Evolutionary conservation across 345 rosid genomes (phyloP).

Genomic region (Eutrema heterophyllum): DNA sequence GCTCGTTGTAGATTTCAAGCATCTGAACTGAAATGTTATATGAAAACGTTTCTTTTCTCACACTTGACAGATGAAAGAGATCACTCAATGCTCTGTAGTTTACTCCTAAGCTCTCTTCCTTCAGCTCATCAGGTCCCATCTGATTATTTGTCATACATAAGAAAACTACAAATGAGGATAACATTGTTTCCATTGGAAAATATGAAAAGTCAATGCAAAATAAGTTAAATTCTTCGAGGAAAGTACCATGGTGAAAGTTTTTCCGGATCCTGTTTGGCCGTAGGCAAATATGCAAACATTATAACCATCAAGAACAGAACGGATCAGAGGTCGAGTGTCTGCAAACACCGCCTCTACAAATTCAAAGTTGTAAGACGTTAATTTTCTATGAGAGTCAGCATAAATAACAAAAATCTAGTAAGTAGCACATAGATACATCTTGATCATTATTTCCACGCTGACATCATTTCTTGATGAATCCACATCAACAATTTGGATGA

Average conservation of each 20-base stretch:
- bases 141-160: conserved; percentile 21
- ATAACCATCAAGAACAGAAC: conserved; percentile 97
- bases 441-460: background rate
- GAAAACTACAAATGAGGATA: background rate
- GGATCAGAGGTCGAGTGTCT: conserved; percentile 79
- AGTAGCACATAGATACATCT: background rate
- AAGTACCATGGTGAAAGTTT: conserved; percentile 91
- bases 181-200: background rate
- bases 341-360: conserved; percentile 82
- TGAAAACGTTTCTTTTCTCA: conserved; percentile 54
- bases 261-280: conserved; percentile 99
- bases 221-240: background rate
- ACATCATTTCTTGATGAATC: background rate
- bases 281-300: conserved; percentile 98
- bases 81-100: conserved; percentile 91
- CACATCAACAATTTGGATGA: background rate
- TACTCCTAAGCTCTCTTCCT: conserved; percentile 77
- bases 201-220: background rate
- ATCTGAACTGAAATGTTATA: conserved; percentile 82
- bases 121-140: conserved; percentile 86
- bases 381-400: background rate
- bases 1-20: conserved; percentile 98
- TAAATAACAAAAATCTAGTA: background rate
- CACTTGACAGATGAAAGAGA: conserved; percentile 64
- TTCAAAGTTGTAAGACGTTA: background rate